Percentiles rank a stretch among this genome's conserved stretches.
Conservation (phyloP, 371 early-diverging fungal genomes). For the Coemansia sp. region DNA sequence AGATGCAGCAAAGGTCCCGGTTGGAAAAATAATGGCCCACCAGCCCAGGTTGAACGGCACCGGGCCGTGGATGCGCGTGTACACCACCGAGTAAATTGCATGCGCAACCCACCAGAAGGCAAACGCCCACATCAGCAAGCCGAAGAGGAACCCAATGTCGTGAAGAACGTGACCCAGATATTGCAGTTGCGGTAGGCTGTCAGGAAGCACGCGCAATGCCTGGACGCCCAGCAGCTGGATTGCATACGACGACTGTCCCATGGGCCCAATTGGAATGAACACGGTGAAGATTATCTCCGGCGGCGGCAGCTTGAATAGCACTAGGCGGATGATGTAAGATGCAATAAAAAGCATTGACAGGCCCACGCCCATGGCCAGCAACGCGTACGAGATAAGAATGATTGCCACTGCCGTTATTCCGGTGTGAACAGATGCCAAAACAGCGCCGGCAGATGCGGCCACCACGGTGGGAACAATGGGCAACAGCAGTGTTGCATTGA, state of each 20-base stretch:
- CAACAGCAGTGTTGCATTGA: slow-evolving; percentile 54
- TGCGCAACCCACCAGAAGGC: slow-evolving; percentile 54
- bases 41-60: slow-evolving; percentile 58
- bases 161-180: slow-evolving; percentile 42
- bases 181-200: slow-evolving; percentile 26
- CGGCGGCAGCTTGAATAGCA: slow-evolving; percentile 53
- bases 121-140: slow-evolving; percentile 55
- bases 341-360: slow-evolving; percentile 58
- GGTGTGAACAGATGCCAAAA: slow-evolving; percentile 45
- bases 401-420: slow-evolving; percentile 36
- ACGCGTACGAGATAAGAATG: slow-evolving; percentile 78
- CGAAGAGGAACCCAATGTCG: slow-evolving; percentile 28
- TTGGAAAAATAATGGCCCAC: slow-evolving; percentile 60
- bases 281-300: slow-evolving; percentile 54
- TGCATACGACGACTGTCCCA: slow-evolving; percentile 56
- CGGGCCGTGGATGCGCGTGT: slow-evolving; percentile 30
- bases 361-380: slow-evolving; percentile 83
- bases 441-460: slow-evolving; percentile 53
- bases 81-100: slow-evolving; percentile 47
- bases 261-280: slow-evolving; percentile 56
- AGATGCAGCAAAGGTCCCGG: slow-evolving; percentile 50
- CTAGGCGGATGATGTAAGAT: slow-evolving; percentile 56
- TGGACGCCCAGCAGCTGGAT: slow-evolving; percentile 53
- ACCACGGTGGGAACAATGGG: slow-evolving; percentile 58
- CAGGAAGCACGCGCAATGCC: slow-evolving; percentile 42